Evolutionary conservation across 768 basidiomycete genomes (phyloP).

Genomic region (Collybiopsis confluens): DNA sequence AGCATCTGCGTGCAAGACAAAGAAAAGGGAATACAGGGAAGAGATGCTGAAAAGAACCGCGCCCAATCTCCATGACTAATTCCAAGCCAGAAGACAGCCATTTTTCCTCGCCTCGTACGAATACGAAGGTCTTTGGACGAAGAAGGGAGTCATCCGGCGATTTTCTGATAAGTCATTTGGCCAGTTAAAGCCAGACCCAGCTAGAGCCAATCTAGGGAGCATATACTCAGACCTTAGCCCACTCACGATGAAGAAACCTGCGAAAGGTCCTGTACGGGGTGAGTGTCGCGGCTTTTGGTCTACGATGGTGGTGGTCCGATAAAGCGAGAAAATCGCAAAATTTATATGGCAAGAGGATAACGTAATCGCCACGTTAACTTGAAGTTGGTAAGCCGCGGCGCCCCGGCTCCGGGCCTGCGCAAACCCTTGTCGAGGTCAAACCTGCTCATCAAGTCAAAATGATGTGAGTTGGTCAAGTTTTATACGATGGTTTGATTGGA

Average conservation of each 20-base stretch:
- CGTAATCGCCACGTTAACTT: too few species aligned
- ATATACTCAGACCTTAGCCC: constrained; percentile 83
- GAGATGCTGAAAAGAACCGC: constrained; percentile 11
- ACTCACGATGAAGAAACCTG: constrained; percentile 48
- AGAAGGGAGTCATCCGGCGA: constrained; percentile 24
- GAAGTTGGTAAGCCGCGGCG: too few species aligned
- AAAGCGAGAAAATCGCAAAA: neutral
- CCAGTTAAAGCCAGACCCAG: constrained; percentile 53
- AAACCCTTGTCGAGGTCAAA: too few species aligned
- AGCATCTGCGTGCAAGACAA: constrained; percentile 1
- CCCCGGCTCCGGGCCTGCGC: too few species aligned
- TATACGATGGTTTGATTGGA: too few species aligned
- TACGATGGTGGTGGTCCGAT: constrained; percentile 18
- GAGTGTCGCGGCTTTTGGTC: constrained; percentile 70
- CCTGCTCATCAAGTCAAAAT: too few species aligned
- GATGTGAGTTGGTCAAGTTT: too few species aligned
- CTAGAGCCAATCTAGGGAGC: constrained; percentile 63
- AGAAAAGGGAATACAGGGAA: neutral
- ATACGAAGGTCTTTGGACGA: constrained; percentile 40
- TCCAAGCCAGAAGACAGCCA: constrained; percentile 37
- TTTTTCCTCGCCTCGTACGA: constrained; percentile 30
- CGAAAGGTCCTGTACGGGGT: constrained; percentile 42
- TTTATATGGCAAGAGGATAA: too few species aligned
- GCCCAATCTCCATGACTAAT: constrained; percentile 58
- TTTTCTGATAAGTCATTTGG: constrained; percentile 71